A percentile compares a stretch with the other conserved stretches of the same genome.
These are phyloP conservation scores for Phytophthora pisi DNA, from an alignment of 352 stramenopile species.

Conservation along the genomic window DNA sequence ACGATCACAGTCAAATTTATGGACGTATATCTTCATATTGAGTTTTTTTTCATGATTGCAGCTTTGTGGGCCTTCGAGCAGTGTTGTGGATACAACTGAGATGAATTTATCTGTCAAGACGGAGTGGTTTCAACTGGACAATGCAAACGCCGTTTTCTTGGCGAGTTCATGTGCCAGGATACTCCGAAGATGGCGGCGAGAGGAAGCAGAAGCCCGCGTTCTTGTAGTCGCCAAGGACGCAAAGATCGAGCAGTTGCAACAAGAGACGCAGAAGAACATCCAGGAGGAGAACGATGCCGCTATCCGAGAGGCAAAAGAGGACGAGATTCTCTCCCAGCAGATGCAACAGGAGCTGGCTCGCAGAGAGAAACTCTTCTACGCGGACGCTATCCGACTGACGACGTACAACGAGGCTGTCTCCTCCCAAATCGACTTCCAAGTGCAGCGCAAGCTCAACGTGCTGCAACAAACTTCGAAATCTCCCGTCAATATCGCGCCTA, in stretches of 20 bases:
- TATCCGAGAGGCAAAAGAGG: constrained; percentile 42
- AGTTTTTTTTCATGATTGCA: constrained; percentile 2
- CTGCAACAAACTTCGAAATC: constrained; percentile 22
- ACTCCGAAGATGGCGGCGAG: constrained; percentile 36
- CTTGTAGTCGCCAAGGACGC: constrained; percentile 42
- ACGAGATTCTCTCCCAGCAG: constrained; percentile 38
- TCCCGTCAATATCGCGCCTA: constrained; percentile 7
- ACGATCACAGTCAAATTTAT: constrained; percentile 12
- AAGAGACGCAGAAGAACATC: constrained; percentile 50
- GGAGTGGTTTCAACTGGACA: constrained; percentile 51
- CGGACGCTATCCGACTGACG: constrained; percentile 59
- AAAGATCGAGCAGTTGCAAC: constrained; percentile 47
- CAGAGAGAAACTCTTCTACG: constrained; percentile 50
- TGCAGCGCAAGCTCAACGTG: constrained; percentile 50
- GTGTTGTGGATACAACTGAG: background rate
- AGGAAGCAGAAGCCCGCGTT: constrained; percentile 42
- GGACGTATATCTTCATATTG: background rate
- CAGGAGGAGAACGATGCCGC: constrained; percentile 39
- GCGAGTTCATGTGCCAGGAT: constrained; percentile 48
- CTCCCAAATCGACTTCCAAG: constrained; percentile 71
- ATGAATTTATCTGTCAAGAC: constrained; percentile 4
- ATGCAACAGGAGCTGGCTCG: constrained; percentile 45
- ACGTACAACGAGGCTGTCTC: constrained; percentile 76
- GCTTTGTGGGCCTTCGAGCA: constrained; percentile 25
- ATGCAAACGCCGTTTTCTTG: constrained; percentile 57